Conservation (phyloP, 164 flowering plant genomes). For the Macadamia tetraphylla region DNA sequence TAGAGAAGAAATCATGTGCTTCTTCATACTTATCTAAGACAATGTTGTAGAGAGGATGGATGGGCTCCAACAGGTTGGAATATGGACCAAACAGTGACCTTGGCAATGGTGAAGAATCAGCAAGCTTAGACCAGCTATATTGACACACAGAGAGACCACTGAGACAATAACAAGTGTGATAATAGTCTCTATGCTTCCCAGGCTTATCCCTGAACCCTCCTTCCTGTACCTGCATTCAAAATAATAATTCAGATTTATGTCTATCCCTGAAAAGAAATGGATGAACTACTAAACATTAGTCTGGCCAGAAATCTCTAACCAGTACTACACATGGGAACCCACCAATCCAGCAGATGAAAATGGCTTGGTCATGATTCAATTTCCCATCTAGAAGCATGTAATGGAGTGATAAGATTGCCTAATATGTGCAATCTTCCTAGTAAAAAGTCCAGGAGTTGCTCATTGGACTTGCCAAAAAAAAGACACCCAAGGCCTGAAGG, state of each 20-base stretch:
- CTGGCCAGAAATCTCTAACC: background rate
- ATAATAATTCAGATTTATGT: background rate
- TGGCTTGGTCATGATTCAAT: background rate
- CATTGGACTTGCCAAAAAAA: too few relatives aligned
- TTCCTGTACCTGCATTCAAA: constrained; percentile 38
- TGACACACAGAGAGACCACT: constrained; percentile 85
- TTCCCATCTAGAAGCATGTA: background rate
- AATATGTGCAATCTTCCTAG: too few relatives aligned
- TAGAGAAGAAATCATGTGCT: constrained; percentile 25
- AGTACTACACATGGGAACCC: background rate
- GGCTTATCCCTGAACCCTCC: constrained; percentile 94
- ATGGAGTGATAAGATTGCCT: too few relatives aligned
- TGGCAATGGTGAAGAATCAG: constrained; percentile 49
- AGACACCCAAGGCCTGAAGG: too few relatives aligned
- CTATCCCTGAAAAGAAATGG: background rate
- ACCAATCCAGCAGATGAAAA: constrained; percentile 1
- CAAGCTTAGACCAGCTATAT: constrained; percentile 39
- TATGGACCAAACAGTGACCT: constrained; percentile 62
- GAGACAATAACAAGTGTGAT: constrained; percentile 89
- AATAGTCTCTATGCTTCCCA: constrained; percentile 65
- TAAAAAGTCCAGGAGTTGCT: too few relatives aligned
- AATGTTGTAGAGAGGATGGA: constrained; percentile 72
- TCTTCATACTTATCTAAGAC: constrained; percentile 40
- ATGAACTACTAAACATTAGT: background rate
- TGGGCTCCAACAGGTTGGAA: constrained; percentile 66